These are phyloP conservation scores for Purpureocillium takamizusanense DNA, from an alignment of 2,329 filamentous ascomycete genomes.

Conservation along the genomic window DNA sequence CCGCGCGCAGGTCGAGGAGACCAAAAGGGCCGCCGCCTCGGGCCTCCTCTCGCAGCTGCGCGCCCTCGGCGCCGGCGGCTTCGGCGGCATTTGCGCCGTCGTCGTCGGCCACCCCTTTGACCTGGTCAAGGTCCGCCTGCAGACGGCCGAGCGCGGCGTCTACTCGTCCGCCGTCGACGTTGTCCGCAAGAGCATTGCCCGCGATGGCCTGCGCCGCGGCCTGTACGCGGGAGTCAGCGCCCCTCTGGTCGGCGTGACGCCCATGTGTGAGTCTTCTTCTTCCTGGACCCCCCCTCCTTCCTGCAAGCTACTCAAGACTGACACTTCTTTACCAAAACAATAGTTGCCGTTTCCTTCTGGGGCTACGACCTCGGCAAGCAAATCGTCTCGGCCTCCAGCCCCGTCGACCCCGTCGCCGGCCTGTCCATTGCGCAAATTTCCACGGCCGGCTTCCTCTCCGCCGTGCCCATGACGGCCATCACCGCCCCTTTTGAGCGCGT, in stretches of 20 bases:
- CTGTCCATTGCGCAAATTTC: constrained; percentile 83
- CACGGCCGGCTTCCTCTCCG: constrained; percentile 92
- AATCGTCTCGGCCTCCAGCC: constrained; percentile 62
- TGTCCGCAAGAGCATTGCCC: constrained; percentile 76
- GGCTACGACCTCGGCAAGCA: constrained; percentile 94
- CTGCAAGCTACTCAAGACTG: too few relatives aligned
- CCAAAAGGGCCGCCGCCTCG: constrained; percentile 27
- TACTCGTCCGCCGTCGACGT: constrained; percentile 89
- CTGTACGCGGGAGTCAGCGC: constrained; percentile 96
- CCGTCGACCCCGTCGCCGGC: constrained; percentile 52
- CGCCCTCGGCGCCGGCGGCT: constrained; percentile 81
- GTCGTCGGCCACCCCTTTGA: constrained; percentile 95
- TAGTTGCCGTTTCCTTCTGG: constrained; percentile 66
- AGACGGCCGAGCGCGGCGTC: constrained; percentile 89
- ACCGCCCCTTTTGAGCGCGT: constrained; percentile 99
- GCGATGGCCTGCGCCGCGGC: constrained; percentile 72
- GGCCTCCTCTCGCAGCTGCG: constrained; percentile 50
- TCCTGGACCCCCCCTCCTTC: not conserved
- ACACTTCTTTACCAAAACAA: too few relatives aligned
- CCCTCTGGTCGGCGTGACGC: constrained; percentile 89
- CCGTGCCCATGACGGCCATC: constrained; percentile 93
- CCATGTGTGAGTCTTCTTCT: constrained; percentile 73
- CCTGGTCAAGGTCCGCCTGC: constrained; percentile 91
- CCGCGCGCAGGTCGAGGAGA: constrained; percentile 31
- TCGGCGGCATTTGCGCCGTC: constrained; percentile 89